Evolutionary conservation across 163 green algal genomes (phyloP).

Genomic region (Picocystis sp.): DNA sequence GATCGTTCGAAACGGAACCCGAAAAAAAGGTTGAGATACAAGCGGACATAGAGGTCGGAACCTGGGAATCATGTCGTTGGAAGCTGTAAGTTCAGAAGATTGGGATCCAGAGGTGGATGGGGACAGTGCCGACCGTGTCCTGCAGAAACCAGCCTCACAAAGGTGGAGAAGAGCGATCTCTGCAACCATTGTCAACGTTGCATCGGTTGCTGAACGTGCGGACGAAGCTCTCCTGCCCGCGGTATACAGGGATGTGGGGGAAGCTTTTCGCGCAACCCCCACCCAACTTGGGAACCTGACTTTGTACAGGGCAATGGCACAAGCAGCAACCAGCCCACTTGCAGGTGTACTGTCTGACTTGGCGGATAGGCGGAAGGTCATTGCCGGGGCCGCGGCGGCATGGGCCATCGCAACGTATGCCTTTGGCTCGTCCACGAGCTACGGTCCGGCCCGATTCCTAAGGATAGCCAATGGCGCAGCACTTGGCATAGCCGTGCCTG

Average conservation of each 20-base stretch:
- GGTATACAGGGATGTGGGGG: constrained; percentile 44
- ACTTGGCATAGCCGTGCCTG: constrained; percentile 64
- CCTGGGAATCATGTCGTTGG: too few species aligned
- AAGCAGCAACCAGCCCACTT: constrained; percentile 38
- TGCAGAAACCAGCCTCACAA: too few species aligned
- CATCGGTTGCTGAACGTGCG: constrained; percentile 40
- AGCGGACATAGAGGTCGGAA: too few species aligned
- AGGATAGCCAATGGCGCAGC: constrained; percentile 48
- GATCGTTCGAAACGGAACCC: too few species aligned
- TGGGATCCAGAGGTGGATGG: too few species aligned
- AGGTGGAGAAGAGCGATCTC: too few species aligned
- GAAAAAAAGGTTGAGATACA: too few species aligned
- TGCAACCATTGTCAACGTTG: constrained; percentile 33
- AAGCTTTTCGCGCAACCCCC: constrained; percentile 31
- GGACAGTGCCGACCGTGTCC: too few species aligned
- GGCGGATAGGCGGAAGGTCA: constrained; percentile 2
- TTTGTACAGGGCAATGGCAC: constrained; percentile 40
- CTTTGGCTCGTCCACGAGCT: constrained; percentile 12
- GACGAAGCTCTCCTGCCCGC: constrained; percentile 36
- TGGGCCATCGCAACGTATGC: constrained; percentile 14
- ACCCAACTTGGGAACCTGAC: constrained; percentile 46
- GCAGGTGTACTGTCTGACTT: constrained; percentile 22
- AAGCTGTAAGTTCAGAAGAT: too few species aligned
- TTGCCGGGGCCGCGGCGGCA: constrained; percentile 7
- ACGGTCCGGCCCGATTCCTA: constrained; percentile 11